These are phyloP conservation scores for Phytophthora crassamura DNA, from an alignment of 352 stramenopile genomes.

Conservation along the genomic window DNA sequence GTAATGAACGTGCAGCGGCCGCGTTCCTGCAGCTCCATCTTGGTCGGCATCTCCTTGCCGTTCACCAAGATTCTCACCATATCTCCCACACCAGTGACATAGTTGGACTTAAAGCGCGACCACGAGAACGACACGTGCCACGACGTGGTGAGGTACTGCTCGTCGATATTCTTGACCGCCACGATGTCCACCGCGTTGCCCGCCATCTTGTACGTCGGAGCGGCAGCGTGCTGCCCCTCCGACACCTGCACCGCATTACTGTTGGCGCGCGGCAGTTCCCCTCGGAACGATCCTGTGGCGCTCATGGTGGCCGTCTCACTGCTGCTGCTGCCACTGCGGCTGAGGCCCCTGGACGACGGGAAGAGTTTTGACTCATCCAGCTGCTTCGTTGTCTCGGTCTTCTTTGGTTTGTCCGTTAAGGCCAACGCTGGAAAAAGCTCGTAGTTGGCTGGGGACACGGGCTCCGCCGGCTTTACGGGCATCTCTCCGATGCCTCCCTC, in stretches of 20 bases:
- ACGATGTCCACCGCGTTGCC: conserved; percentile 87
- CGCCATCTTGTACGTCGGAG: conserved; percentile 68
- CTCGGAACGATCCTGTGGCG: conserved; percentile 14
- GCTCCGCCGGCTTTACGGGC: conserved; percentile 16
- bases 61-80: conserved; percentile 80
- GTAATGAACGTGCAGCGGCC: conserved; percentile 75
- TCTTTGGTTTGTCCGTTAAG: conserved; percentile 18
- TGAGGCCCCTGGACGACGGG: conserved; percentile 22
- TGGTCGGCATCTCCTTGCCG: conserved; percentile 74
- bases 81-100: conserved; percentile 69
- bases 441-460: conserved; percentile 39
- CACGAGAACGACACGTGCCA: conserved; percentile 82
- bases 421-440: conserved; percentile 51
- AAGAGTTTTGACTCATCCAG: conserved; percentile 40
- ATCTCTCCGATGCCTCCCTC: conserved; percentile 37
- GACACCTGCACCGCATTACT: conserved; percentile 23
- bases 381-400: conserved; percentile 8
- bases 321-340: conserved; percentile 24
- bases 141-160: conserved; percentile 69
- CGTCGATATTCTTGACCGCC: conserved; percentile 64
- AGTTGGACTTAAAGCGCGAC: conserved; percentile 72
- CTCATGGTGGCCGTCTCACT: conserved; percentile 9
- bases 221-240: conserved; percentile 20
- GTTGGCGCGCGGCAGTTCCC: conserved; percentile 18
- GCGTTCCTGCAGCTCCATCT: conserved; percentile 76